Conservation (phyloP, 1,284 basidiomycete genomes). For the Cryptococcus jaspeensis region DNA sequence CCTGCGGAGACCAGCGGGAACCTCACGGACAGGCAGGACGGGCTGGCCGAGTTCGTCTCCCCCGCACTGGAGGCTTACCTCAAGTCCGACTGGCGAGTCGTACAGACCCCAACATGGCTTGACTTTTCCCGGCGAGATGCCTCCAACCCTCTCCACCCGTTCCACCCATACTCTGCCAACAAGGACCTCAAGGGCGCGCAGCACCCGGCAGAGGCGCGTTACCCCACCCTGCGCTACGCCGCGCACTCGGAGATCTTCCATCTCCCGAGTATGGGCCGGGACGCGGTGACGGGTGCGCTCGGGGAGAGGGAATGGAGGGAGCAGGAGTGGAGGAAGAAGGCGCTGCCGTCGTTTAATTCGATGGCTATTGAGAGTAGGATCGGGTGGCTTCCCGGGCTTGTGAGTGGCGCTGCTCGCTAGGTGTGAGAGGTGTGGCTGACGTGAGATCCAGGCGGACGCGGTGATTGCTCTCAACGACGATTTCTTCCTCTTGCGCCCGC, state of each 20-base stretch:
- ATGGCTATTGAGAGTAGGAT: slow-evolving; percentile 48
- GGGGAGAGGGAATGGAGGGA: slow-evolving; percentile 36
- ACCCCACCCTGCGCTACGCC: slow-evolving; percentile 38
- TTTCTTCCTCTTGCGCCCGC: slow-evolving; percentile 41
- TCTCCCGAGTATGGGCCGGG: slow-evolving; percentile 30
- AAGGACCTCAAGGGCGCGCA: slow-evolving; percentile 8
- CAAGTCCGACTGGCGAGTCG: slow-evolving; percentile 32
- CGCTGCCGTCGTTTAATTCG: slow-evolving; percentile 48
- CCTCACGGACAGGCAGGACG: neutral
- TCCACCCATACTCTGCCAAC: slow-evolving; percentile 21
- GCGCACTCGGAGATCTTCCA: slow-evolving; percentile 47
- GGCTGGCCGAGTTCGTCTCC: slow-evolving; percentile 3
- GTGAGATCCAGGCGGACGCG: slow-evolving; percentile 26
- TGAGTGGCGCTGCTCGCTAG: slow-evolving; percentile 4
- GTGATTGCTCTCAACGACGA: slow-evolving; percentile 46
- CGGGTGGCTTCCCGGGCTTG: slow-evolving; percentile 45
- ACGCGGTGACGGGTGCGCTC: slow-evolving; percentile 15
- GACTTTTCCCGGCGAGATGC: slow-evolving; percentile 38
- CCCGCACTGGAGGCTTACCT: slow-evolving; percentile 13
- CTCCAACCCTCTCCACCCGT: slow-evolving; percentile 30
- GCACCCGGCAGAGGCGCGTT: slow-evolving; percentile 13
- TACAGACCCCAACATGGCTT: slow-evolving; percentile 46
- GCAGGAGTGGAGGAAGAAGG: slow-evolving; percentile 33
- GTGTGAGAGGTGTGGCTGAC: neutral
- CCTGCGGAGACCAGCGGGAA: neutral